phyloP scores from a whole-genome alignment of 225 moss, liverwort and hornwort species.

The Rhytidiadelphus loreus region DNA sequence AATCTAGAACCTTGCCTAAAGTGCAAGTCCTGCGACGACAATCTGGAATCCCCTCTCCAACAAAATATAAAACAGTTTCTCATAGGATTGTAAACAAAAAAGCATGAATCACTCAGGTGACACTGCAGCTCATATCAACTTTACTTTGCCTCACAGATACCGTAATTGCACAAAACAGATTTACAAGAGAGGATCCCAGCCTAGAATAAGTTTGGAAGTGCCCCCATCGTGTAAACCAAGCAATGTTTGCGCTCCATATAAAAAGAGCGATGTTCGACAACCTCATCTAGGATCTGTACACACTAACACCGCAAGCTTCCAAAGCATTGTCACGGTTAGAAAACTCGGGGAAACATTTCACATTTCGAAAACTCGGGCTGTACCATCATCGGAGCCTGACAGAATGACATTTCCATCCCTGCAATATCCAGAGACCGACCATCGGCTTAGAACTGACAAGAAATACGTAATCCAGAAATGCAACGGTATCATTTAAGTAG shows the following conservation, averaged over 20 bases:
- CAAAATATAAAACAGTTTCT: neutral
- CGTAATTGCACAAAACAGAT: neutral
- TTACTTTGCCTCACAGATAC: neutral
- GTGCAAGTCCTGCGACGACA: neutral
- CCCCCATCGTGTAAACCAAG: neutral
- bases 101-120: neutral
- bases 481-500: neutral
- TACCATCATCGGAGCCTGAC: conserved; percentile 37
- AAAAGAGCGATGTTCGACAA: neutral
- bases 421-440: neutral
- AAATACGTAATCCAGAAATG: neutral
- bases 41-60: neutral
- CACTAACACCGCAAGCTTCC: neutral
- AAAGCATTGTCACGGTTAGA: neutral
- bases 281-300: conserved; percentile 3
- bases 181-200: neutral
- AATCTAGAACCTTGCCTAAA: neutral
- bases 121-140: neutral
- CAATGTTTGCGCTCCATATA: neutral
- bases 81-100: neutral
- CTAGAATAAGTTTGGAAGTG: neutral
- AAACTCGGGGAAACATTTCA: neutral
- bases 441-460: neutral
- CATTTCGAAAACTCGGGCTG: conserved; percentile 40
- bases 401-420: conserved; percentile 33